These are phyloP conservation scores for Aechmea fasciata DNA, from an alignment of 176 grass and related monocot genomes.

Conservation along the genomic window DNA sequence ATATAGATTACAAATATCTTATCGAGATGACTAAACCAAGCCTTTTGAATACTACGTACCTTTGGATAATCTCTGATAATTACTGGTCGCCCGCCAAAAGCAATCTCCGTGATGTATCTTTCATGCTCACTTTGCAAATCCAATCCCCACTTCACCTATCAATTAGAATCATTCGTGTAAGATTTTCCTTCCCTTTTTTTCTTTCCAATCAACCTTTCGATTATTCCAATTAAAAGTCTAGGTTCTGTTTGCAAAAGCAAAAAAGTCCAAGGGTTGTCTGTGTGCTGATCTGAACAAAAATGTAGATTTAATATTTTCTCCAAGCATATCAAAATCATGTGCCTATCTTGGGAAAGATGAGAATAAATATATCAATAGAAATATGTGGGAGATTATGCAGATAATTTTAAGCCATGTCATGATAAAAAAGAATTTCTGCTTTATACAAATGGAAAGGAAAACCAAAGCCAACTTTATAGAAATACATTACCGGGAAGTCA, in stretches of 20 bases:
- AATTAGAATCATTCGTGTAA: not conserved
- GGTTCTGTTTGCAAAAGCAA: no score
- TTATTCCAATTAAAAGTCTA: not conserved
- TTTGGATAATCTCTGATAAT: constrained; percentile 99
- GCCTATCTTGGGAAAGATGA: not conserved
- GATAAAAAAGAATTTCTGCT: not conserved
- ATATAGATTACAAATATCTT: not conserved
- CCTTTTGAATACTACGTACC: constrained; percentile 26
- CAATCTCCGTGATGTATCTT: constrained; percentile 96
- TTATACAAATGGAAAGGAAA: constrained; percentile 9
- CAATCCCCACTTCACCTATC: constrained; percentile 89
- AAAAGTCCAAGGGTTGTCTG: no score
- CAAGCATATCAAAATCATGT: not conserved
- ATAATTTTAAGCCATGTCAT: not conserved
- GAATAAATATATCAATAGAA: not conserved
- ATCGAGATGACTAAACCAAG: not conserved
- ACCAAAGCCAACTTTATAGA: not conserved
- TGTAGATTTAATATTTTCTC: no score
- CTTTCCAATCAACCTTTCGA: not conserved
- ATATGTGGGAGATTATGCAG: not conserved
- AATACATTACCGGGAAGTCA: constrained; percentile 70
- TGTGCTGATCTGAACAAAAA: no score
- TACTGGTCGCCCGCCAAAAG: constrained; percentile 74
- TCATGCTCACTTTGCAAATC: constrained; percentile 99
- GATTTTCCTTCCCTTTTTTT: not conserved